Percentiles rank a stretch among this genome's conserved stretches.
Conservation (phyloP, 352 stramenopile species). For the Phytophthora sansomeana region DNA sequence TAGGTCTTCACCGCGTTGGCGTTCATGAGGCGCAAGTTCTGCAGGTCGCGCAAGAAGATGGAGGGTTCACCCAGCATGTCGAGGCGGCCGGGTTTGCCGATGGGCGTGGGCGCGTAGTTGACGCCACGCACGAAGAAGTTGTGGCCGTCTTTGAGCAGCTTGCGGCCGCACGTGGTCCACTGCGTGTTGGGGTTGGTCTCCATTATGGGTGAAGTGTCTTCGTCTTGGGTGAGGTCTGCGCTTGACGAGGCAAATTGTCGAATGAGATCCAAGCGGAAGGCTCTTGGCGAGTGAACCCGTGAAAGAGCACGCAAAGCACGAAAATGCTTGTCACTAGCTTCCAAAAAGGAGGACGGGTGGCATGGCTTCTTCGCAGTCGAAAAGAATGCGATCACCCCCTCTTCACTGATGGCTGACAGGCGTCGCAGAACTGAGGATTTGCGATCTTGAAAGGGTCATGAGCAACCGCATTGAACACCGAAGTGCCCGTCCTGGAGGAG, state of each 20-base stretch:
- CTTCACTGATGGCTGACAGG: constrained; percentile 6
- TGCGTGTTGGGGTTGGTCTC: constrained; percentile 48
- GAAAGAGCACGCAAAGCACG: neutral
- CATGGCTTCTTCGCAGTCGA: neutral
- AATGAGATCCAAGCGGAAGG: constrained; percentile 29
- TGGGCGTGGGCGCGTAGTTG: constrained; percentile 78
- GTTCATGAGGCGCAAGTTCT: constrained; percentile 77
- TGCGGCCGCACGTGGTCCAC: constrained; percentile 68
- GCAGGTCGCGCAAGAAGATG: constrained; percentile 70
- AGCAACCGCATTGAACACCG: too few species aligned
- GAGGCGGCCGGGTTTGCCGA: constrained; percentile 55
- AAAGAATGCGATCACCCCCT: neutral
- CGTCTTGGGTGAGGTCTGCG: constrained; percentile 1
- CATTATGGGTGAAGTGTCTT: constrained; percentile 5
- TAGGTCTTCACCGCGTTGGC: constrained; percentile 81
- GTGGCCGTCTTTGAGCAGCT: constrained; percentile 62
- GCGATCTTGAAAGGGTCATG: constrained; percentile 7
- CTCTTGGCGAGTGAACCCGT: neutral
- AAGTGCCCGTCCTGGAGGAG: too few species aligned
- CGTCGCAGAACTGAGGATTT: constrained; percentile 1
- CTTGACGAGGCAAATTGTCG: constrained; percentile 15
- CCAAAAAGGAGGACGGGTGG: constrained; percentile 11
- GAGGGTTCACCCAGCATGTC: constrained; percentile 64
- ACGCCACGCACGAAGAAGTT: constrained; percentile 79
- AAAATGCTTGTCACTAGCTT: constrained; percentile 20